A percentile compares a stretch with the other conserved stretches of the same genome.
Conservation (phyloP, 179 eudicot genomes). For the Spinacia oleracea region DNA sequence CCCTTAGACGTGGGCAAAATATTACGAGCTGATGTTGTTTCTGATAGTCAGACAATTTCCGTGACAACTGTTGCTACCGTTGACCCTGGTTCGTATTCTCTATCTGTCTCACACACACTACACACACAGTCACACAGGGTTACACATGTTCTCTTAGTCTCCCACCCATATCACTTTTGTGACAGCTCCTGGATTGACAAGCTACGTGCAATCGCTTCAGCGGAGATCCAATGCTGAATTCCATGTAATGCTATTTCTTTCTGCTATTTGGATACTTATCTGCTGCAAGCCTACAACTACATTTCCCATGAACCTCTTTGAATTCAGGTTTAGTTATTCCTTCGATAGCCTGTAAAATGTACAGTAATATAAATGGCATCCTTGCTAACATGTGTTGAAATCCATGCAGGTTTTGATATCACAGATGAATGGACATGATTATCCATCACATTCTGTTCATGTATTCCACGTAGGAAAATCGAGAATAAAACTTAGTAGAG, state of each 20-base stretch:
- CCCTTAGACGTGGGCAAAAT: constrained; percentile 86
- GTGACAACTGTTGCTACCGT: constrained; percentile 66
- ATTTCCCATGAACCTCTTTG: background rate
- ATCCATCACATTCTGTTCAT: constrained; percentile 72
- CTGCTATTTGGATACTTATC: background rate
- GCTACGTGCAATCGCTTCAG: constrained; percentile 69
- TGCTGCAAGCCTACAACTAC: background rate
- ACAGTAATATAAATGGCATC: background rate
- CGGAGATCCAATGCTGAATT: constrained; percentile 75
- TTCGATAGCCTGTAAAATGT: background rate
- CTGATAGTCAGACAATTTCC: constrained; percentile 54
- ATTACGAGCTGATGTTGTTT: constrained; percentile 72
- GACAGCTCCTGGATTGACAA: constrained; percentile 88
- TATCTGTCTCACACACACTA: background rate
- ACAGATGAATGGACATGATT: constrained; percentile 85
- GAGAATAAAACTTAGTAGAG: constrained; percentile 81
- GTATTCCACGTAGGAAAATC: constrained; percentile 75
- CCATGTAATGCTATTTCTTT: constrained; percentile 47
- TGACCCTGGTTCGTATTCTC: constrained; percentile 63
- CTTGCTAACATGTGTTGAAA: background rate
- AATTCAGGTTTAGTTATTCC: background rate
- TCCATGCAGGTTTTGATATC: constrained; percentile 71
- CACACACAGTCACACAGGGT: background rate
- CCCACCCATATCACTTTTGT: constrained; percentile 12
- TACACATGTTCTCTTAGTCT: background rate